These are phyloP conservation scores for Artemisia tridentata DNA, from an alignment of 129 eudicot genomes.

Conservation along the genomic window DNA sequence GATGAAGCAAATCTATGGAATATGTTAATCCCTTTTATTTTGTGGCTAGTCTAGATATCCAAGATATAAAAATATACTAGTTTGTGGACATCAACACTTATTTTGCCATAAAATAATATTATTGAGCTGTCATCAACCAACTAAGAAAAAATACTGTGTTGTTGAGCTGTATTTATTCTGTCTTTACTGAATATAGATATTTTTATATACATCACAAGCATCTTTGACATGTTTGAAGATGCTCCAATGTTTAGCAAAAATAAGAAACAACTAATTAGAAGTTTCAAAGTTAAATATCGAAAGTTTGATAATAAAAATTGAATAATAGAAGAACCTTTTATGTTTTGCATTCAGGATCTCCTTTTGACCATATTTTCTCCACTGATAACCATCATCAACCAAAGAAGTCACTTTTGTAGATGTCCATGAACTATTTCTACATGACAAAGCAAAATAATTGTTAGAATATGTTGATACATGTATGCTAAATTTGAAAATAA, in stretches of 20 bases:
- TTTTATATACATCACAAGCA: neutral
- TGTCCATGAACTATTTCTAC: neutral
- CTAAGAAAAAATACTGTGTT: too few relatives aligned
- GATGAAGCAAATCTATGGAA: too few relatives aligned
- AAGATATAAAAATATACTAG: too few relatives aligned
- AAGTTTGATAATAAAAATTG: too few relatives aligned
- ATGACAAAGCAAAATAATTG: neutral
- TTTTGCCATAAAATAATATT: too few relatives aligned
- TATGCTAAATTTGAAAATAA: neutral
- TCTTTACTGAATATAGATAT: neutral
- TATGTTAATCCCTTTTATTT: too few relatives aligned
- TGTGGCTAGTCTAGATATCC: too few relatives aligned
- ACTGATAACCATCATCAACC: too few relatives aligned
- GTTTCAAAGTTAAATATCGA: too few relatives aligned
- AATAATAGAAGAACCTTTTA: neutral
- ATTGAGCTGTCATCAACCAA: too few relatives aligned
- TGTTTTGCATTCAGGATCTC: neutral
- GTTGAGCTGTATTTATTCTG: neutral
- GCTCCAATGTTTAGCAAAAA: neutral
- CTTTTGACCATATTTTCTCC: neutral
- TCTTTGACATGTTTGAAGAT: neutral
- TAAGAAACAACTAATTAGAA: too few relatives aligned
- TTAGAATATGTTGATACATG: neutral
- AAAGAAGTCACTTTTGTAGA: neutral
- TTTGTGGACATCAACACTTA: too few relatives aligned